These are phyloP conservation scores for Pichia occidentalis DNA, from an alignment of 805 yeast species.

Conservation along the genomic window DNA sequence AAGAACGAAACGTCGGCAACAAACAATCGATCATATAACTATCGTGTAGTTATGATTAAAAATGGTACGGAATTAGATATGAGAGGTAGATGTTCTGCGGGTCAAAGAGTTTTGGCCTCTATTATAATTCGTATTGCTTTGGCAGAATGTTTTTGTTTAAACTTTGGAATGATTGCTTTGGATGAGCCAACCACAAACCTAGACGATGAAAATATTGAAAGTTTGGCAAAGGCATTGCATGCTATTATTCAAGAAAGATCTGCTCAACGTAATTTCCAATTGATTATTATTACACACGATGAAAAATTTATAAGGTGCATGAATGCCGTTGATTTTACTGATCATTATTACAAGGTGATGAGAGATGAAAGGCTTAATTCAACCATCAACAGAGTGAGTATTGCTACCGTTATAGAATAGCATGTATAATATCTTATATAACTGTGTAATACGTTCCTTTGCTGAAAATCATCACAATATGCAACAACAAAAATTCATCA, in stretches of 20 bases:
- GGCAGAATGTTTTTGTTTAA: slow-evolving; percentile 91
- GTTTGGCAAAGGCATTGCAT: slow-evolving; percentile 75
- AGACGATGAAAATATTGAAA: slow-evolving; percentile 82
- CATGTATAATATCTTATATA: neutral
- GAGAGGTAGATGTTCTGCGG: slow-evolving; percentile 98
- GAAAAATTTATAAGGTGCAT: slow-evolving; percentile 81
- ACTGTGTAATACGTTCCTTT: slow-evolving; percentile 1
- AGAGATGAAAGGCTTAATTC: slow-evolving; percentile 81
- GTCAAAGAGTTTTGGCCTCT: slow-evolving; percentile 91
- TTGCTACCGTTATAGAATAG: slow-evolving; percentile 19
- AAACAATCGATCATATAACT: slow-evolving; percentile 68
- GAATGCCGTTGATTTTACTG: slow-evolving; percentile 80
- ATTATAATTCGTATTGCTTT: slow-evolving; percentile 85
- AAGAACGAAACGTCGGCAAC: slow-evolving; percentile 20
- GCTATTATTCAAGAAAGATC: slow-evolving; percentile 69
- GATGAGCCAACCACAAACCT: slow-evolving; percentile 98
- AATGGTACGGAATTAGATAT: slow-evolving; percentile 89
- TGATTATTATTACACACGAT: slow-evolving; percentile 94
- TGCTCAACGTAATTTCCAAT: slow-evolving; percentile 81
- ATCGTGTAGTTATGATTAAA: slow-evolving; percentile 91
- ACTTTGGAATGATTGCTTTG: slow-evolving; percentile 91
- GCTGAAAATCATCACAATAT: too few species aligned
- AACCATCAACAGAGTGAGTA: slow-evolving; percentile 41
- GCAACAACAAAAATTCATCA: too few species aligned
- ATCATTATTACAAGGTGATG: slow-evolving; percentile 74